Conservation (phyloP, 441 rosid genomes). For the Gossypium lobatum region DNA sequence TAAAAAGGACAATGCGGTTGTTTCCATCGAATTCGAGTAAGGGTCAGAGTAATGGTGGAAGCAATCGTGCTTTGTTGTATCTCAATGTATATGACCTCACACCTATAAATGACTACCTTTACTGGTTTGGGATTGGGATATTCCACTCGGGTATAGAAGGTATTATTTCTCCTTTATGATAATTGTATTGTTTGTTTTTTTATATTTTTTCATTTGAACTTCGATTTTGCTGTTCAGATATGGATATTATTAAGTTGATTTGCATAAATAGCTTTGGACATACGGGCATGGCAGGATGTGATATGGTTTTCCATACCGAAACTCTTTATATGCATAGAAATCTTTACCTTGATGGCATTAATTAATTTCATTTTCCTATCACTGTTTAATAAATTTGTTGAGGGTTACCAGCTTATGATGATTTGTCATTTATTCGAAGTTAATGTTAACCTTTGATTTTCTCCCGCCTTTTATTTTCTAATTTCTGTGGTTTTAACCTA, state of each 20-base stretch:
- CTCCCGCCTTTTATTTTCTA: neutral
- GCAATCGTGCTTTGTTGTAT: conserved; percentile 38
- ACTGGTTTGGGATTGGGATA: conserved; percentile 89
- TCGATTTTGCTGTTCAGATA: neutral
- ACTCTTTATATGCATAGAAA: neutral
- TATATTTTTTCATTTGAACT: neutral
- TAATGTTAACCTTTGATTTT: neutral
- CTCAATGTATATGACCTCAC: conserved; percentile 94
- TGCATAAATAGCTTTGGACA: neutral
- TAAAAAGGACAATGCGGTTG: conserved; percentile 51
- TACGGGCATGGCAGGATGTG: neutral
- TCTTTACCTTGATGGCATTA: neutral
- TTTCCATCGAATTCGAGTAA: conserved; percentile 51
- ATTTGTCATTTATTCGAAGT: neutral
- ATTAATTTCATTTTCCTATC: neutral
- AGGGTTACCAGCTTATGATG: neutral
- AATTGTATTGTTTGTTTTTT: neutral
- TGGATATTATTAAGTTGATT: neutral
- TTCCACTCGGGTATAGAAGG: conserved; percentile 96
- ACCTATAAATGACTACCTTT: conserved; percentile 81
- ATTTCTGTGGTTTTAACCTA: conserved; percentile 13
- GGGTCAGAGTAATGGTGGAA: conserved; percentile 40
- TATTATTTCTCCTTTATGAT: conserved; percentile 13
- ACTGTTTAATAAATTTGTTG: neutral
- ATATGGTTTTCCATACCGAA: neutral